Evolutionary conservation across 164 flowering plant genomes (phyloP).

Genomic region (Vitis riparia): DNA sequence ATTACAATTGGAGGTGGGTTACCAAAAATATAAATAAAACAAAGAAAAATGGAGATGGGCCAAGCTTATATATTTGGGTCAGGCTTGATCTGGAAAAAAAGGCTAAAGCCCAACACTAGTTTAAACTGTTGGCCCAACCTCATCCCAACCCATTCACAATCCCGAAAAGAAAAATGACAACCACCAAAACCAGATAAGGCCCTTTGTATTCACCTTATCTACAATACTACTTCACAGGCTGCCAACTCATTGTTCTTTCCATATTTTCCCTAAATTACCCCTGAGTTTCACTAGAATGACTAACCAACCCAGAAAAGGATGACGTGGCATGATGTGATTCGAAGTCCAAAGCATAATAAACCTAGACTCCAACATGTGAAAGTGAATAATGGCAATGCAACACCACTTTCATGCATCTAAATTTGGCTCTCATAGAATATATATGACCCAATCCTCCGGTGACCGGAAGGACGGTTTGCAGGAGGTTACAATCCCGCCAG

Average conservation of each 20-base stretch:
- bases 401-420: constrained; percentile 17
- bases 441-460: constrained; percentile 36
- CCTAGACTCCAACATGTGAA: neutral
- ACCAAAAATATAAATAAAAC: no score
- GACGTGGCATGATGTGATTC: constrained; percentile 2
- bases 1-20: no score
- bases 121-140: neutral
- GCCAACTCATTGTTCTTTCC: neutral
- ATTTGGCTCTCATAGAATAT: constrained; percentile 12
- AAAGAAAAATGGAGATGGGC: no score
- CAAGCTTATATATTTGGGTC: no score
- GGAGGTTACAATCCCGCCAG: constrained; percentile 5
- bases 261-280: neutral
- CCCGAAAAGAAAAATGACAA: neutral
- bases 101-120: no score
- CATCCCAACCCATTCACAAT: neutral
- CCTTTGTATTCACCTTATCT: neutral
- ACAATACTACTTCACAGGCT: no score
- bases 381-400: constrained; percentile 33
- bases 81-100: no score
- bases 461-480: constrained; percentile 32
- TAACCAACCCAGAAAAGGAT: neutral
- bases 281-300: neutral
- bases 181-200: constrained; percentile 3
- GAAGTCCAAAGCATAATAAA: no score